Conservation (phyloP, 805 yeast species). For the Lachancea waltii region DNA sequence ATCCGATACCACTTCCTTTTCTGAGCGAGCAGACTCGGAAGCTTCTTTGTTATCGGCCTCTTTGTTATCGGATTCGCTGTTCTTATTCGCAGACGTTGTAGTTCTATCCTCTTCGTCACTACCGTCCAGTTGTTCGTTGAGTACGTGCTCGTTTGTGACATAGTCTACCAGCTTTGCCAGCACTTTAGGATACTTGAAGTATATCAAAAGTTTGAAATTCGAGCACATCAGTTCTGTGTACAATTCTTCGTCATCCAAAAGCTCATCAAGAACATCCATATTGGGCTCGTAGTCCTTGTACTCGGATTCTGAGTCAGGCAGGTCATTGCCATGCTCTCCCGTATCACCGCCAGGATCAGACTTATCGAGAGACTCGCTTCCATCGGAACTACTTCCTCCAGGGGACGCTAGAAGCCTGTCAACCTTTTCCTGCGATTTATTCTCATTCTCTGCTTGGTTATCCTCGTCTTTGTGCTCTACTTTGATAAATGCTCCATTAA, state of each 20-base stretch:
- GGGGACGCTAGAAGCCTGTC: slow-evolving; percentile 4
- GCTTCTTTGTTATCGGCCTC: slow-evolving; percentile 12
- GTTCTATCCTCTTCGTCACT: slow-evolving; percentile 9
- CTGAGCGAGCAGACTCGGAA: slow-evolving; percentile 14
- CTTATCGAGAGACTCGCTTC: slow-evolving; percentile 21
- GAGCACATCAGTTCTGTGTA: slow-evolving; percentile 67
- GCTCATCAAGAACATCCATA: slow-evolving; percentile 42
- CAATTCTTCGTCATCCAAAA: slow-evolving; percentile 69
- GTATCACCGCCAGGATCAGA: slow-evolving; percentile 20
- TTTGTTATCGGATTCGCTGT: slow-evolving; percentile 13
- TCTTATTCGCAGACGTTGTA: not conserved
- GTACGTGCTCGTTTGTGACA: slow-evolving; percentile 42
- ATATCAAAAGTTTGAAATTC: slow-evolving; percentile 69
- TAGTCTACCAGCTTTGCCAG: slow-evolving; percentile 61
- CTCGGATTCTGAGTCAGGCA: slow-evolving; percentile 32
- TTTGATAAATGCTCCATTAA: slow-evolving; percentile 34
- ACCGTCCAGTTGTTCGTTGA: slow-evolving; percentile 22
- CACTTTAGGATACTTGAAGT: slow-evolving; percentile 71
- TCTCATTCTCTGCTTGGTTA: slow-evolving; percentile 9
- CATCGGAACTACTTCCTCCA: slow-evolving; percentile 4
- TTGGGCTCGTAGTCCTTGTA: slow-evolving; percentile 37
- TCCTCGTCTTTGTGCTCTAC: slow-evolving; percentile 9
- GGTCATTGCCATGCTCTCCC: slow-evolving; percentile 10
- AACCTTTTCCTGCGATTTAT: slow-evolving; percentile 13
- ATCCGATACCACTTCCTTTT: slow-evolving; percentile 17